These are phyloP conservation scores for Barbatosphaeria neglecta DNA, from an alignment of 495 filamentous ascomycete genomes.

Conservation along the genomic window DNA sequence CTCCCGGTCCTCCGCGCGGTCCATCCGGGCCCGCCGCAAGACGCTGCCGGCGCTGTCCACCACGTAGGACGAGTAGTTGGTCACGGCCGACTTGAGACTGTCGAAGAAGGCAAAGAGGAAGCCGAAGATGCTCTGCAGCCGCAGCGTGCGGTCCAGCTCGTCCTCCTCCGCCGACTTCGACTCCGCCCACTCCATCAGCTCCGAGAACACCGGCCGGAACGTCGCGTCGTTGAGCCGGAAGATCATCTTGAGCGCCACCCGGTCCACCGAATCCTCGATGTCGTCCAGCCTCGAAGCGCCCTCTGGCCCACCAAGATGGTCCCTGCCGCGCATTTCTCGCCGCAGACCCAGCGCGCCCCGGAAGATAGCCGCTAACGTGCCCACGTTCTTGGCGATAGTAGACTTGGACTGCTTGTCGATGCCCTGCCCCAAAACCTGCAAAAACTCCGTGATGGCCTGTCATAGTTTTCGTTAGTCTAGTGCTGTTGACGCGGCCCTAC, in stretches of 20 bases:
- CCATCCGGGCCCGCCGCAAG: slow-evolving; percentile 39
- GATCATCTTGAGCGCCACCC: slow-evolving; percentile 71
- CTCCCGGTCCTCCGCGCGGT: slow-evolving; percentile 38
- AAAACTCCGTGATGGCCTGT: slow-evolving; percentile 53
- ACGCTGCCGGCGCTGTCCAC: slow-evolving; percentile 58
- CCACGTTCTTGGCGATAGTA: slow-evolving; percentile 55
- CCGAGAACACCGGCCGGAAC: slow-evolving; percentile 85
- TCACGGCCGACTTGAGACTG: slow-evolving; percentile 85
- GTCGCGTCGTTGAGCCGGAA: slow-evolving; percentile 94
- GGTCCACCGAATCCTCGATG: slow-evolving; percentile 54
- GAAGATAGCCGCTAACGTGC: slow-evolving; percentile 56
- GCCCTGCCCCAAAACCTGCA: slow-evolving; percentile 52
- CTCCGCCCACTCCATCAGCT: slow-evolving; percentile 67
- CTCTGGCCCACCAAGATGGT: slow-evolving; percentile 9
- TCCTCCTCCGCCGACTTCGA: slow-evolving; percentile 49
- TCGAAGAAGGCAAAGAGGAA: slow-evolving; percentile 72
- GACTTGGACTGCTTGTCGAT: slow-evolving; percentile 70
- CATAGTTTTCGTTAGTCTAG: slow-evolving; percentile 13
- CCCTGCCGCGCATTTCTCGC: slow-evolving; percentile 27
- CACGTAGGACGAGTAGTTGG: slow-evolving; percentile 77
- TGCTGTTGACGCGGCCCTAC: neutral
- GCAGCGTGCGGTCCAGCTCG: slow-evolving; percentile 35
- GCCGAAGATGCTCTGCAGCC: slow-evolving; percentile 59
- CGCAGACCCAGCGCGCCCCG: slow-evolving; percentile 63
- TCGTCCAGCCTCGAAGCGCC: slow-evolving; percentile 12